Evolutionary conservation across 2,329 filamentous ascomycete species (phyloP).

Genomic region (Alternaria brassicicola): DNA sequence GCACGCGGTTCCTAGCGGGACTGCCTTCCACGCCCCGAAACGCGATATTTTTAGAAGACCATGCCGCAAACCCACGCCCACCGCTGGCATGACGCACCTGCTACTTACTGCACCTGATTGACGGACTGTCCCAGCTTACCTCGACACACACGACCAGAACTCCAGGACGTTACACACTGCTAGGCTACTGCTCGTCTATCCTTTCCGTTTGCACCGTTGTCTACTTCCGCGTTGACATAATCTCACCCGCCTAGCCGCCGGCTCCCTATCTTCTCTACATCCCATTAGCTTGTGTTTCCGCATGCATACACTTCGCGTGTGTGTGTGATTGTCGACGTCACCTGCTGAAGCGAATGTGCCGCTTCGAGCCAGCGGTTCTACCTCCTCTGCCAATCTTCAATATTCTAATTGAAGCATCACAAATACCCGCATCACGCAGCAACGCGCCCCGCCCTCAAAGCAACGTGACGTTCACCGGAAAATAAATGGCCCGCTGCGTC

Average conservation of each 20-base stretch:
- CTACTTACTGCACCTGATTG: constrained; percentile 17
- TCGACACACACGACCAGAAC: constrained; percentile 13
- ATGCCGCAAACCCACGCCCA: constrained; percentile 12
- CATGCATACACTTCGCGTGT: constrained; percentile 17
- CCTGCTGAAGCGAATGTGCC: constrained; percentile 16
- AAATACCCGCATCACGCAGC: constrained; percentile 2
- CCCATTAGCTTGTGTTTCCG: constrained; percentile 14
- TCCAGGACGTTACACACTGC: constrained; percentile 22
- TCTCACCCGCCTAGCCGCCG: constrained; percentile 44
- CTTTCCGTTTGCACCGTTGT: background rate
- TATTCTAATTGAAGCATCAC: constrained; percentile 33
- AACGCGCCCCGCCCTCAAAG: background rate
- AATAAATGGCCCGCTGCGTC: constrained; percentile 16
- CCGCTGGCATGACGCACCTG: constrained; percentile 21
- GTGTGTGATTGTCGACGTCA: constrained; percentile 9
- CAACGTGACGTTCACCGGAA: constrained; percentile 3
- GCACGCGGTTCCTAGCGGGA: constrained; percentile 18
- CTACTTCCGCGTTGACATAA: constrained; percentile 19
- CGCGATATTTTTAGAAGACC: constrained; percentile 27
- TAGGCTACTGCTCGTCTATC: constrained; percentile 20
- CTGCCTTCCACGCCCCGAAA: constrained; percentile 19
- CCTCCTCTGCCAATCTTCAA: constrained; percentile 19
- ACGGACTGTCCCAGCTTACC: constrained; percentile 5
- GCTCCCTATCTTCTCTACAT: constrained; percentile 18
- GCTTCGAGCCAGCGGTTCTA: constrained; percentile 13